These are phyloP conservation scores for Periconia sp. DNA, from an alignment of 2,329 filamentous ascomycete genomes.

Conservation along the genomic window DNA sequence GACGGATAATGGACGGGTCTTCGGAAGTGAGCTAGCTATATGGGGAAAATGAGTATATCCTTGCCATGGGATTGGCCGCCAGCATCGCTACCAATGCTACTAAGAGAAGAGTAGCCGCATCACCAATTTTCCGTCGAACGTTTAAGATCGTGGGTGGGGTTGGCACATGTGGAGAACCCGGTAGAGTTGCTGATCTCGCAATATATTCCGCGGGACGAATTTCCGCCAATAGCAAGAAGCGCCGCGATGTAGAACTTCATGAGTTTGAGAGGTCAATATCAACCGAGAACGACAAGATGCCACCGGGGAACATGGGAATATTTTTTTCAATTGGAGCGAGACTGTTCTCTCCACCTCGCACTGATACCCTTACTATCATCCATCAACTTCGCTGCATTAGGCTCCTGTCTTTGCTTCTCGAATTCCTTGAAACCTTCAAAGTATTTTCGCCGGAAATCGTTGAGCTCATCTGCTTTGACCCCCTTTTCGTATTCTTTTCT, in stretches of 20 bases:
- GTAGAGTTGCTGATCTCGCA: slow-evolving; percentile 10
- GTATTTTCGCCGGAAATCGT: slow-evolving; percentile 68
- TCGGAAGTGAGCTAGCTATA: no score
- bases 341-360: slow-evolving; percentile 15
- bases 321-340: background rate
- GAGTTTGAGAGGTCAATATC: no score
- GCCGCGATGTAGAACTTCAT: background rate
- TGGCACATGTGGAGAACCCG: slow-evolving; percentile 5
- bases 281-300: background rate
- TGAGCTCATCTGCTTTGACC: slow-evolving; percentile 68
- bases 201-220: slow-evolving; percentile 1
- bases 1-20: no score
- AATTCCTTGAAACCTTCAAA: slow-evolving; percentile 48
- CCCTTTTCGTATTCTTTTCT: slow-evolving; percentile 49
- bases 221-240: slow-evolving; percentile 12
- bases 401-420: slow-evolving; percentile 36
- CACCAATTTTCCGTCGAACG: background rate
- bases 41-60: no score
- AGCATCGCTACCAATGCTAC: no score
- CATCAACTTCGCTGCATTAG: background rate
- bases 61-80: no score
- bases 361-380: slow-evolving; percentile 10
- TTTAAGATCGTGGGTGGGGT: background rate
- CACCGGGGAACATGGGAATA: background rate
- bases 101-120: no score